phyloP scores from a whole-genome alignment of 2,329 filamentous ascomycete species.

The Calcarisporium arbuscula region DNA sequence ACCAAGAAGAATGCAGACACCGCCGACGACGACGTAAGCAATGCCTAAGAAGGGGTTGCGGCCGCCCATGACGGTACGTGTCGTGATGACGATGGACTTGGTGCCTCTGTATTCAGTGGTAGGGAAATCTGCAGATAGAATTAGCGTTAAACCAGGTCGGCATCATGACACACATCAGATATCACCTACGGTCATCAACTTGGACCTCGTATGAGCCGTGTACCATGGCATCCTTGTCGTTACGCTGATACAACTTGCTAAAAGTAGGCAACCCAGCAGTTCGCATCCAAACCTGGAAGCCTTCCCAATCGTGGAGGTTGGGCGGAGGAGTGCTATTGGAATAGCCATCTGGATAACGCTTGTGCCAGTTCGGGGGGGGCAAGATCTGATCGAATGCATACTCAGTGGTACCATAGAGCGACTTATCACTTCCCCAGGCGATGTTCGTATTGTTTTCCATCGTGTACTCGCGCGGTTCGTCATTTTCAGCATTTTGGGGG shows the following conservation, averaged over 20 bases:
- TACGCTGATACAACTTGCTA: slow-evolving; percentile 85
- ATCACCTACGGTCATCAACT: slow-evolving; percentile 67
- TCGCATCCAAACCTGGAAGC: slow-evolving; percentile 98
- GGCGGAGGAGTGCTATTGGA: slow-evolving; percentile 59
- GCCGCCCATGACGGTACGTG: slow-evolving; percentile 86
- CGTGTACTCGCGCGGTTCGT: slow-evolving; percentile 49
- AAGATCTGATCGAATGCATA: slow-evolving; percentile 62
- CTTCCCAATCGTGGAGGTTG: slow-evolving; percentile 67
- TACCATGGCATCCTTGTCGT: slow-evolving; percentile 63
- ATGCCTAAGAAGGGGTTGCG: slow-evolving; percentile 95
- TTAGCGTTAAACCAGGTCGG: slow-evolving; percentile 2
- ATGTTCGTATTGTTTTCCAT: slow-evolving; percentile 74
- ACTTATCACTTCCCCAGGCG: slow-evolving; percentile 78
- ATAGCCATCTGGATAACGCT: slow-evolving; percentile 66
- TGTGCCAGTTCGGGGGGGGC: slow-evolving; percentile 81
- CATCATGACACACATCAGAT: not conserved
- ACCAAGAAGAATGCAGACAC: slow-evolving; percentile 84
- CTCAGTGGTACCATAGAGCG: slow-evolving; percentile 65
- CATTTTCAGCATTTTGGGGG: slow-evolving; percentile 22
- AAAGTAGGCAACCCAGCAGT: slow-evolving; percentile 91
- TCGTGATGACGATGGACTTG: slow-evolving; percentile 85
- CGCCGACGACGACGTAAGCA: slow-evolving; percentile 89
- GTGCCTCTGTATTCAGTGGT: slow-evolving; percentile 74
- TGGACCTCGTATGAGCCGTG: slow-evolving; percentile 69
- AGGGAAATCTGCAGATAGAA: slow-evolving; percentile 60